phyloP scores from a whole-genome alignment of 2,329 filamentous ascomycete genomes.

The Didymella arachidicola region DNA sequence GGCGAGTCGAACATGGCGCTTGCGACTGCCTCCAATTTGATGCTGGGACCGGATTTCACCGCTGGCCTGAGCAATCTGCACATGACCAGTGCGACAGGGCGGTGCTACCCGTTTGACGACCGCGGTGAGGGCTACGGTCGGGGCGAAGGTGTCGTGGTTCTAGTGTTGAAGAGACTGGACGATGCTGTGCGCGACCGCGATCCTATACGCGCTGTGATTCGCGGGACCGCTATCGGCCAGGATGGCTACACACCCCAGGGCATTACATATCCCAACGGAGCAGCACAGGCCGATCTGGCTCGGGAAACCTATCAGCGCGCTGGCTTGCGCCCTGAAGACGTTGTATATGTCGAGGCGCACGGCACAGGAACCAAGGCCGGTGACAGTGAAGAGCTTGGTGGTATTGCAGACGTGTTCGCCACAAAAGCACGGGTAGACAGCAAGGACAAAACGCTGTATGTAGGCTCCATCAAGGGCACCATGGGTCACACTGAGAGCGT shows the following conservation, averaged over 20 bases:
- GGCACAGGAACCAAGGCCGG: constrained; percentile 65
- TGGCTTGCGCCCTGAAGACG: constrained; percentile 38
- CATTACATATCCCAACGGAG: constrained; percentile 48
- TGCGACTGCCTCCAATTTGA: neutral
- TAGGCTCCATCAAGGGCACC: constrained; percentile 41
- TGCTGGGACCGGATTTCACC: constrained; percentile 21
- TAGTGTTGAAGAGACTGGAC: constrained; percentile 39
- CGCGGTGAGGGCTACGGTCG: constrained; percentile 39
- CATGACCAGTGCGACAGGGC: constrained; percentile 1
- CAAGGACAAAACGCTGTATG: constrained; percentile 12
- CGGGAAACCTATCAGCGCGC: constrained; percentile 26
- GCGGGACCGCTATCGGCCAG: constrained; percentile 33
- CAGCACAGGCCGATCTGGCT: constrained; percentile 47
- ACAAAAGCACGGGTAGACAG: neutral
- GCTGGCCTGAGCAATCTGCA: constrained; percentile 1
- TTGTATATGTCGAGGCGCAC: constrained; percentile 48
- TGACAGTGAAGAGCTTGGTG: constrained; percentile 35
- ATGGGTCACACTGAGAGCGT: constrained; percentile 43
- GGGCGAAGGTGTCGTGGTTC: constrained; percentile 38
- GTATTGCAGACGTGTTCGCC: constrained; percentile 24
- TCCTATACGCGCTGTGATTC: constrained; percentile 38
- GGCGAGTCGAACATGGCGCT: neutral
- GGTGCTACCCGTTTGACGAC: constrained; percentile 40
- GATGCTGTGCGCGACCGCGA: constrained; percentile 39
- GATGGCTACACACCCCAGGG: constrained; percentile 19